These are phyloP conservation scores for Cucurbita maxima DNA, from an alignment of 306 rosid genomes.

Conservation along the genomic window DNA sequence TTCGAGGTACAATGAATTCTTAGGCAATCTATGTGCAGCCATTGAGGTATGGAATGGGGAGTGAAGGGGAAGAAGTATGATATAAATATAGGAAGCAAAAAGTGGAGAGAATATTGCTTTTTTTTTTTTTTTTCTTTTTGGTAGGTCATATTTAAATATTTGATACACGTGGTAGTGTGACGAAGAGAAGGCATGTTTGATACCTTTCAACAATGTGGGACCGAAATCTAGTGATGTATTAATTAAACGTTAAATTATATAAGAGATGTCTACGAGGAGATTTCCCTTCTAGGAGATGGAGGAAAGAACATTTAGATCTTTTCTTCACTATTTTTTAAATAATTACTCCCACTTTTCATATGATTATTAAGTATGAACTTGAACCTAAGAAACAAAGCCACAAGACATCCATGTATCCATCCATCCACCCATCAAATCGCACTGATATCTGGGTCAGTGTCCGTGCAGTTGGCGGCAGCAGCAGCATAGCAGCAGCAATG, in stretches of 20 bases:
- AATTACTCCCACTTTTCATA: no score
- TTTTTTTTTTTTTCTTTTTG: no score
- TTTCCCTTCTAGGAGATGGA: no score
- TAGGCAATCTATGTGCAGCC: slow-evolving; percentile 25
- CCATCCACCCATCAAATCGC: not conserved
- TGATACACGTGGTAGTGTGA: no score
- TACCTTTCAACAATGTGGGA: no score
- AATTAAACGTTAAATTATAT: no score
- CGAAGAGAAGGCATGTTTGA: no score
- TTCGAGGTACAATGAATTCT: slow-evolving; percentile 42
- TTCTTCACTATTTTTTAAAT: not conserved
- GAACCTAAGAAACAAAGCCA: not conserved
- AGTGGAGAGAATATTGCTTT: not conserved
- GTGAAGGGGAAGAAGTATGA: not conserved
- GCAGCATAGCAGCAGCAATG: no score
- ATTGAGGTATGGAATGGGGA: not conserved
- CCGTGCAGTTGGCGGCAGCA: not conserved
- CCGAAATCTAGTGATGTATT: no score
- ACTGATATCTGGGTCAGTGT: not conserved
- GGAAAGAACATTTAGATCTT: not conserved
- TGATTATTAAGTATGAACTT: no score
- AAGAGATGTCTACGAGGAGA: no score
- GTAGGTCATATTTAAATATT: no score
- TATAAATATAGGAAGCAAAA: not conserved
- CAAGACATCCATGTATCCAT: not conserved